Base-by-base conservation (phyloP, 805 yeast species). In the Ogataea allantospora region DNA sequence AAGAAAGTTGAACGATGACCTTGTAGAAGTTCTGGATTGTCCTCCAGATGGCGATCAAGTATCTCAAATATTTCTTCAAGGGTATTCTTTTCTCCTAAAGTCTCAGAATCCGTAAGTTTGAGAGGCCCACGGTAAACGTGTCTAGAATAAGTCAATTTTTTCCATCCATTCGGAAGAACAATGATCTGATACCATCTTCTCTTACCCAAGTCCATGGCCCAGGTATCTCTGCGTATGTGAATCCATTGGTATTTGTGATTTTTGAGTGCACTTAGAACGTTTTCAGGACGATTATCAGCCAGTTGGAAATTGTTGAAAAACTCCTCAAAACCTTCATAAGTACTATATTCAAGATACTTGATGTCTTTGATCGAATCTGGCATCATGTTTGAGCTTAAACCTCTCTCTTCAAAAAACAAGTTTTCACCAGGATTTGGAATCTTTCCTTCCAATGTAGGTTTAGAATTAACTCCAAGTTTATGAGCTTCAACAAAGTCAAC, bases 401-500 rank as follows among this genome's bases (percentile, higher is more conserved):
- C 23, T 9, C n/a, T 13, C 6, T 43, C 47, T 8, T 31, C 17
- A 1, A 30, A 43, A 35, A 54, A 54, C 5, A 54, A 18, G 2
- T 50, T 13, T 6, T 42, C 30, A 33, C 3, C 12, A 34, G 30
- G 26, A 33, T 42, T 7, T 30, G 21, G 9, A 36, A 42, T 8
- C 38, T 29, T 36, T 36, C 62, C 63, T 6, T 35, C 36, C 11
- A 62, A 38, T 1, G 61, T 44, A 1, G 62, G 47, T 7, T 46
- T 45, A 7, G 57, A 17, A 11, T 45, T 32, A n/a, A 62, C 40
- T 9, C 66, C 66, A 2, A 57, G 37, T 5, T 47, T 42, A n/a
- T 58, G 66, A 0, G 80, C 70, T 8, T 80, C 84, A n/a, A 80
- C 85, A 59, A 88, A 77, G 55, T 88, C 96, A 1, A 87, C 70